phyloP scores from a whole-genome alignment of 2,329 filamentous ascomycete genomes.

The Sporothrix brasiliensis region DNA sequence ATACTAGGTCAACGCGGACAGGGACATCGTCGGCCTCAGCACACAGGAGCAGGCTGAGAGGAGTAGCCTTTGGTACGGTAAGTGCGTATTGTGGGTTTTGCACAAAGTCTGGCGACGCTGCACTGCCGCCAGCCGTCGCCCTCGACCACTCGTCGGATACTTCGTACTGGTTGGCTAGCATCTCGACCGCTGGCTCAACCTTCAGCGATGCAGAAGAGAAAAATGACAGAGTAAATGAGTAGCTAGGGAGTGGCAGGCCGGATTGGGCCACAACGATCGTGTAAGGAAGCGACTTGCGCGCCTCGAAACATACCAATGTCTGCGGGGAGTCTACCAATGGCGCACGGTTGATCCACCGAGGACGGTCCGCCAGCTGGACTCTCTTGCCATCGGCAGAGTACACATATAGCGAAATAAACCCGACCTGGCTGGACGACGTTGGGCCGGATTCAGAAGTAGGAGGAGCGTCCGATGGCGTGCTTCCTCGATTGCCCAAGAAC shows the following conservation, averaged over 20 bases:
- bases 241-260: slow-evolving; percentile 69
- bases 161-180: slow-evolving; percentile 62
- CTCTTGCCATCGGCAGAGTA: slow-evolving; percentile 69
- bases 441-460: not conserved
- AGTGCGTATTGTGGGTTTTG: slow-evolving; percentile 86
- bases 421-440: slow-evolving; percentile 44
- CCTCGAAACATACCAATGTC: slow-evolving; percentile 76
- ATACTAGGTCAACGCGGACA: slow-evolving; percentile 82
- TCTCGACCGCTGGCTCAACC: slow-evolving; percentile 63
- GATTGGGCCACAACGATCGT: slow-evolving; percentile 68
- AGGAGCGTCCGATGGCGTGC: not conserved
- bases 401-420: slow-evolving; percentile 85
- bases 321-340: slow-evolving; percentile 95
- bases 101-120: slow-evolving; percentile 74
- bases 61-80: slow-evolving; percentile 56
- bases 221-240: slow-evolving; percentile 85
- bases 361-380: slow-evolving; percentile 69
- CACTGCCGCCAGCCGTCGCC: slow-evolving; percentile 81
- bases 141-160: slow-evolving; percentile 71
- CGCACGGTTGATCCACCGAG: slow-evolving; percentile 64
- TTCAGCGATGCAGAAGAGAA: slow-evolving; percentile 67
- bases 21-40: slow-evolving; percentile 68
- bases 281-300: slow-evolving; percentile 48
- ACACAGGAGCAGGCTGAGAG: slow-evolving; percentile 74
- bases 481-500: not conserved